Evolutionary conservation across 2,329 filamentous ascomycete genomes (phyloP).

Genomic region (Cladosporium sphaerospermum): DNA sequence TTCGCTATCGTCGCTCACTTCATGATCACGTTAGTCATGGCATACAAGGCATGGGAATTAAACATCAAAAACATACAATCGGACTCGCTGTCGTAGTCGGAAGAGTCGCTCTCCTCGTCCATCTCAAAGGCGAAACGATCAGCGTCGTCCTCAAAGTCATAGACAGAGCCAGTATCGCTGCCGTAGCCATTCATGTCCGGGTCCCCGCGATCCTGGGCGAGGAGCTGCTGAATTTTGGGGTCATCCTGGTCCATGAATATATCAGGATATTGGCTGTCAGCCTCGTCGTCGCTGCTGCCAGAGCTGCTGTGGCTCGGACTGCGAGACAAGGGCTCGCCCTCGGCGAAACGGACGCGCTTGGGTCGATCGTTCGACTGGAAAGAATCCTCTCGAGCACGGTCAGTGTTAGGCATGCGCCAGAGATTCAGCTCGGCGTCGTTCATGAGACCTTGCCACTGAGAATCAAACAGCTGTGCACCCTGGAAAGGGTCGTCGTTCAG

Average conservation of each 20-base stretch:
- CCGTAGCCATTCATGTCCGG: constrained; percentile 21
- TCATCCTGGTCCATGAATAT: constrained; percentile 27
- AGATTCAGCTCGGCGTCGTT: constrained; percentile 26
- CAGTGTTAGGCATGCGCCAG: constrained; percentile 20
- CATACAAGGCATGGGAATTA: not conserved
- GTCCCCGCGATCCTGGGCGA: constrained; percentile 17
- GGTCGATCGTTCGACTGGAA: constrained; percentile 21
- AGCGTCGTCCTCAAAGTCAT: constrained; percentile 31
- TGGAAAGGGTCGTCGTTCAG: constrained; percentile 27
- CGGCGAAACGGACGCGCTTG: constrained; percentile 32
- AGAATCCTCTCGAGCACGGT: constrained; percentile 16
- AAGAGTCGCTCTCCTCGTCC: constrained; percentile 27
- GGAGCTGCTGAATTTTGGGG: constrained; percentile 14
- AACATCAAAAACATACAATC: constrained; percentile 25
- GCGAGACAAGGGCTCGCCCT: constrained; percentile 23
- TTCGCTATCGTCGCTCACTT: constrained; percentile 30
- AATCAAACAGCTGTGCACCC: constrained; percentile 20
- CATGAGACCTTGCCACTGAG: constrained; percentile 22
- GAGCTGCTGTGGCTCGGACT: constrained; percentile 21
- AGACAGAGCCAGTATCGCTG: constrained; percentile 27
- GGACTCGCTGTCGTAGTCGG: constrained; percentile 24
- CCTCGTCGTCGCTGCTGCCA: constrained; percentile 26
- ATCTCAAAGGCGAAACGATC: constrained; percentile 24
- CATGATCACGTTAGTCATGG: constrained; percentile 19
- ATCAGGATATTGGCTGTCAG: constrained; percentile 30